phyloP scores from a whole-genome alignment of 2,329 filamentous ascomycete genomes.

The Hypoxylon sp. region DNA sequence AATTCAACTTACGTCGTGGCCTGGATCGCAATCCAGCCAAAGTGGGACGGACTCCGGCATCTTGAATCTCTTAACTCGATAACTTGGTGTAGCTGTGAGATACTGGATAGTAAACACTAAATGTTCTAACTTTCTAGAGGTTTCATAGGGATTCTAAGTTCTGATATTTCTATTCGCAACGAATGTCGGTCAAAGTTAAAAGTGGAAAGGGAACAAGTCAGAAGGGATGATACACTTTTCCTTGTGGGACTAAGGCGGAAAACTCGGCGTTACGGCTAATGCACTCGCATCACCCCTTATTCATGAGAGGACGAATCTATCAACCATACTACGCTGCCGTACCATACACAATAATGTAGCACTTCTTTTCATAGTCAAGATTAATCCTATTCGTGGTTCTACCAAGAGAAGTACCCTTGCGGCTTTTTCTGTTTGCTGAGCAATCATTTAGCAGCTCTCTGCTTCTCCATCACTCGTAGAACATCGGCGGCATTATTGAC shows the following conservation, averaged over 20 bases:
- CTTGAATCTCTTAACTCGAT: constrained; percentile 7
- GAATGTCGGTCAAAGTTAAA: constrained; percentile 20
- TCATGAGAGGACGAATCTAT: background rate
- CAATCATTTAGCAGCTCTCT: constrained; percentile 58
- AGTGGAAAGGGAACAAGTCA: constrained; percentile 37
- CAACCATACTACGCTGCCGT: background rate
- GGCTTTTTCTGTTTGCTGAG: background rate
- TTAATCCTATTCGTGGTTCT: constrained; percentile 13
- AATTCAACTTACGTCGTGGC: constrained; percentile 73
- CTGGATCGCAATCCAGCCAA: constrained; percentile 75
- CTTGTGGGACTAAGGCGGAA: constrained; percentile 38
- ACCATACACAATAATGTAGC: background rate
- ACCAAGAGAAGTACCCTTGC: background rate
- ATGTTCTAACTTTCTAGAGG: background rate
- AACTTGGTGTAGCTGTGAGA: background rate
- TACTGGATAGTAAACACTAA: background rate
- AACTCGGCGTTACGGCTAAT: constrained; percentile 20
- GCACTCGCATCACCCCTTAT: background rate
- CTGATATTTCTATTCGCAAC: constrained; percentile 5
- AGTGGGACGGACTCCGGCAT: constrained; percentile 63
- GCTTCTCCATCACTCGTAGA: constrained; percentile 79
- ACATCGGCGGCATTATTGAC: constrained; percentile 85
- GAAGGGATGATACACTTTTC: constrained; percentile 20
- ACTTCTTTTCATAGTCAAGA: constrained; percentile 9
- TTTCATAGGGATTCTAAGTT: background rate